These are phyloP conservation scores for Exobasidium rhododendri DNA, from an alignment of 1,284 basidiomycete species.

Conservation along the genomic window DNA sequence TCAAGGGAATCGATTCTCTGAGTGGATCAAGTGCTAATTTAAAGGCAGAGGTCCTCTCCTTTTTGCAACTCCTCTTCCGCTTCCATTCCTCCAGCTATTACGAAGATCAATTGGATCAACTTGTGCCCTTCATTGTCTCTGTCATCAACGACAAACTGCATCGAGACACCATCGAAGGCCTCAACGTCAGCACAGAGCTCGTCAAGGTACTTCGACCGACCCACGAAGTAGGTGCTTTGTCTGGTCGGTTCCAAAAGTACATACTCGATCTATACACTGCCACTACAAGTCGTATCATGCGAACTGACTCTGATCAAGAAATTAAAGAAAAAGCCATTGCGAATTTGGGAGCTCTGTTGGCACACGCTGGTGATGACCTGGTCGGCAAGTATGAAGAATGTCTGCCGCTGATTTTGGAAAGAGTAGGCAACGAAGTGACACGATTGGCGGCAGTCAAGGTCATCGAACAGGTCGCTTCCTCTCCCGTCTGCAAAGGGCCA, in stretches of 20 bases:
- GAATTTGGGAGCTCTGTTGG: constrained; percentile 78
- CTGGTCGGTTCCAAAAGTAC: constrained; percentile 27
- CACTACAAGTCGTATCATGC: constrained; percentile 68
- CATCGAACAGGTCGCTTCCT: constrained; percentile 58
- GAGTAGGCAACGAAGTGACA: constrained; percentile 65
- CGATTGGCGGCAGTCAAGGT: constrained; percentile 58
- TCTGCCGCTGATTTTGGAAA: constrained; percentile 69
- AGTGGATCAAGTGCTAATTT: constrained; percentile 53
- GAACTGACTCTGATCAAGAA: constrained; percentile 83
- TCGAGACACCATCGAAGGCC: constrained; percentile 59
- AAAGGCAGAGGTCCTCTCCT: constrained; percentile 68
- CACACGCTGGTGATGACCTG: constrained; percentile 72
- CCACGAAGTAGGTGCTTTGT: constrained; percentile 2
- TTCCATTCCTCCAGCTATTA: constrained; percentile 72
- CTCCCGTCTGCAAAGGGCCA: constrained; percentile 54
- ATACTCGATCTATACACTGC: constrained; percentile 65
- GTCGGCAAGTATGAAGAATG: constrained; percentile 53
- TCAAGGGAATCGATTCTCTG: constrained; percentile 51
- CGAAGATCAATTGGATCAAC: constrained; percentile 62
- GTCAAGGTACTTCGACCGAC: constrained; percentile 56
- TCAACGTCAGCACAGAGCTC: constrained; percentile 61
- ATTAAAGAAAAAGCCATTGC: constrained; percentile 79
- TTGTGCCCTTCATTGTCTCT: constrained; percentile 72
- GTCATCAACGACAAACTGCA: constrained; percentile 62
- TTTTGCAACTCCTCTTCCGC: constrained; percentile 77